Evolutionary conservation across 2,329 filamentous ascomycete genomes (phyloP), one percentile per base, ranked within the genome.

Genomic region (Orbilia quercus): DNA sequence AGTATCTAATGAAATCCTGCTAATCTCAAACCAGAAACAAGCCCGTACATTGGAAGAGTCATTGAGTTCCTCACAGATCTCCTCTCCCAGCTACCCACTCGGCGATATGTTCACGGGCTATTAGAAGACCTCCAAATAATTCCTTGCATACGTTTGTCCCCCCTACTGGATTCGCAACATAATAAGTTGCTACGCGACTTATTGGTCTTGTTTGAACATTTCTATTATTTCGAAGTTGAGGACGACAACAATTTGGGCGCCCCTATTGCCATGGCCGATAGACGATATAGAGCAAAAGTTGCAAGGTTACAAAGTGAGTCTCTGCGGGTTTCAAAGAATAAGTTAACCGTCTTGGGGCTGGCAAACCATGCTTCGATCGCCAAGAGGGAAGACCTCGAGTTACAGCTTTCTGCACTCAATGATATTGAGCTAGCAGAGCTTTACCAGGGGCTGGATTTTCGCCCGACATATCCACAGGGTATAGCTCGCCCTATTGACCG

Each of bases 291-390:
- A 85, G 34, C 44, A 23, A 65, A 72, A 9, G 83, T 99, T 12
- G 90, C 90, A n/a, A 88, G 85, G 59, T 82, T 99, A 58, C 96
- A 99, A 80, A 64, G 42, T 11, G 53, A 51, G 28, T 53, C 59
- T 0, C 53, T 72, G 2, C 50, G 28, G 7, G 45, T 72, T 16
- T 72, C 67, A 16, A 64, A 59, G 45, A 51, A 57, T 16, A 72
- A 72, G 81, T 83, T 99, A 38, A 92, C 90, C n/a, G 90, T 99
- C 40, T 82, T 99, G 70, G 91, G 94, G 1, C 82, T 99, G 40
- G 95, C 95, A 16, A 98, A 99, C 79, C 96, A 96, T 79, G 92
- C 90, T 1, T 90, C 92, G 2, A 90, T 99, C 75, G 90, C 93
- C 75, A 89, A 91, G 78, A 86, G 91, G 45, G 84, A 86, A 4